A percentile compares a stretch with the other conserved stretches of the same genome.
phyloP scores from a whole-genome alignment of 2,329 filamentous ascomycete genomes.

The Talaromyces sp. region DNA sequence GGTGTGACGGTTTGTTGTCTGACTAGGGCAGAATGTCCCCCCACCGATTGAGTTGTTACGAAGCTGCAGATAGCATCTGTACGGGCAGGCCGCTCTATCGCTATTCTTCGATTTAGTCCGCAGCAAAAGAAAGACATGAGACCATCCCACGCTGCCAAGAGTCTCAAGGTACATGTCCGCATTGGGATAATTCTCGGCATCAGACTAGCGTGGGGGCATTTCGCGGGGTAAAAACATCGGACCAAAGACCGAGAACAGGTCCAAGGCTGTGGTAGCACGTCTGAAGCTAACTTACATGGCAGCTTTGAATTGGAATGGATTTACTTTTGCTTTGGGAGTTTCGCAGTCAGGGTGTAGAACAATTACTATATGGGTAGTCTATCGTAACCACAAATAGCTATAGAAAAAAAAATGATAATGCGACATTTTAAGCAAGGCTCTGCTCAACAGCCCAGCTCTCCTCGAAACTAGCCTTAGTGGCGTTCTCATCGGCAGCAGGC shows the following conservation, averaged over 20 bases:
- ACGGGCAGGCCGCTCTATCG: neutral
- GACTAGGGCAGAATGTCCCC: neutral
- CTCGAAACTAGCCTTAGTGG: conserved; percentile 35
- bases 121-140: no score
- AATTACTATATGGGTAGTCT: conserved; percentile 8
- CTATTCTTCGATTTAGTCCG: no score
- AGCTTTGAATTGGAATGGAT: no score
- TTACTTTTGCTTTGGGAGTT: no score
- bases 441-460: conserved; percentile 40
- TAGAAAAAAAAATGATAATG: neutral
- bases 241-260: neutral
- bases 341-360: no score
- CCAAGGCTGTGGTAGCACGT: no score
- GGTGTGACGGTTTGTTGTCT: neutral
- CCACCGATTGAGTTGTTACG: neutral
- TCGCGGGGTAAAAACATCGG: conserved; percentile 10
- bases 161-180: neutral
- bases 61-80: neutral
- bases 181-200: neutral
- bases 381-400: conserved; percentile 1
- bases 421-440: conserved; percentile 23
- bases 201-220: neutral
- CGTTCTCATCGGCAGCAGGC: conserved; percentile 43
- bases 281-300: no score
- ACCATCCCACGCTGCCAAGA: neutral